Percentiles rank a stretch among this genome's conserved stretches.
Evolutionary conservation across 805 yeast genomes (phyloP).

Genomic region (Nakazawaea wyomingensis): DNA sequence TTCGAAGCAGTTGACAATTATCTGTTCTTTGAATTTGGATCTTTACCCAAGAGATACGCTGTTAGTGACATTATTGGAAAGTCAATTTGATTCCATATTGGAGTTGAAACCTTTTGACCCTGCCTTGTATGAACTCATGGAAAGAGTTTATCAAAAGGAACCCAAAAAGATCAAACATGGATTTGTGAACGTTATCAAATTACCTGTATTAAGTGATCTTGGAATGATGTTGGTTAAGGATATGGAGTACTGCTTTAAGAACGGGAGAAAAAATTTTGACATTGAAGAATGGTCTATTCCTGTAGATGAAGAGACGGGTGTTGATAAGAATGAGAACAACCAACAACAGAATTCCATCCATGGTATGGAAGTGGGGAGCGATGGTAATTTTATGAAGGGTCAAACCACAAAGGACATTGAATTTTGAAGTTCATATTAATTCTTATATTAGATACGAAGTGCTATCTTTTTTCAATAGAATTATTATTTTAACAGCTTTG

Average conservation of each 20-base stretch:
- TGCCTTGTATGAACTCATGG: conserved; percentile 59
- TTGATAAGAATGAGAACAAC: conserved; percentile 14
- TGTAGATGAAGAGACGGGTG: conserved; percentile 71
- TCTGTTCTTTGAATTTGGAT: conserved; percentile 58
- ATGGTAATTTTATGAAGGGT: conserved; percentile 7
- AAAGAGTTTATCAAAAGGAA: conserved; percentile 62
- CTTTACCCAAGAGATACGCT: conserved; percentile 52
- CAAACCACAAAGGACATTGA: conserved; percentile 12
- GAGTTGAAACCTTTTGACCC: conserved; percentile 81
- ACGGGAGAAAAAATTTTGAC: conserved; percentile 78
- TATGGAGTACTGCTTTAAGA: conserved; percentile 81
- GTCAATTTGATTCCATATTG: conserved; percentile 59
- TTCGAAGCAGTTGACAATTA: conserved; percentile 40
- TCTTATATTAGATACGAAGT: no score
- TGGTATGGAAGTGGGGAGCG: conserved; percentile 5
- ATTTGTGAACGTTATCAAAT: conserved; percentile 64
- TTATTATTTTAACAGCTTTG: no score
- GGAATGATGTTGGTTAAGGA: conserved; percentile 75
- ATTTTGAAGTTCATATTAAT: no score
- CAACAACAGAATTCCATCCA: conserved; percentile 2
- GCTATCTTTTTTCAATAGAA: no score
- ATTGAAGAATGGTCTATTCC: conserved; percentile 97
- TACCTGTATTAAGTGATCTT: conserved; percentile 66
- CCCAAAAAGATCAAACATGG: conserved; percentile 84
- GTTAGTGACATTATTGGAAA: conserved; percentile 49